Base-by-base conservation (phyloP, 192 early-diverging fungal genomes). In the Coemansia sp. region DNA sequence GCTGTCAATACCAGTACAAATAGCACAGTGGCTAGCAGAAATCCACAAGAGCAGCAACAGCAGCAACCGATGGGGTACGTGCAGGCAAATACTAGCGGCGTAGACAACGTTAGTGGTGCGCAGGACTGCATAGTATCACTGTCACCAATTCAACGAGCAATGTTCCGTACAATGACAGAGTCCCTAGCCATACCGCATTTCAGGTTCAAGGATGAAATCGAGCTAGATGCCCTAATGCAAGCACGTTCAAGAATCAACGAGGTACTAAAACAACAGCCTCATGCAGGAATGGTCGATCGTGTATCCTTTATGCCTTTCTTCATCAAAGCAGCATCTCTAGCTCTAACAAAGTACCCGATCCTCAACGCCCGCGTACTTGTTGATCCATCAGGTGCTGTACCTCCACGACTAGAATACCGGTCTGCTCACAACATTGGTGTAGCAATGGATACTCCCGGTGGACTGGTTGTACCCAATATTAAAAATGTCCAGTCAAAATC, bases 361-460 rank as follows among this genome's bases (percentile, higher is more conserved):
- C 55, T 98, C 30, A 98, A 98, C 50, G 85, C 91, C 17, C 68
- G 64, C 25, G 37, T 97, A 3, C 55, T 72, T 18, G 18, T 36
- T 2, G 78, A 72, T 3, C 61, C 66, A 11, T n/a, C n/a, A n/a
- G 64, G 50, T 5, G 62, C 60, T 0, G 63, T 61, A 22, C 82
- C 83, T 32, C n/a, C n/a, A n/a, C 76, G 78, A 58, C 53, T 98
- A 33, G 75, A 75, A 49, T 95, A 88, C 65, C 80, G 91, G 25
- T 78, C 78, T 1, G 67, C 76, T 4, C 95, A 97, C 65, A 95
- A 98, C 70, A 88, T 98, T 57, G 89, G 92, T 33, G 71, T 98
- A 27, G 96, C 96, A 14, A 94, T 98, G 93, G 96, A 98, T 61
- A 95, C 94, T n/a, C 90, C 93, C 5, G 77, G 86, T 47, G 96